Conservation (phyloP, 306 rosid species). For the Ochetophila trinervis region DNA sequence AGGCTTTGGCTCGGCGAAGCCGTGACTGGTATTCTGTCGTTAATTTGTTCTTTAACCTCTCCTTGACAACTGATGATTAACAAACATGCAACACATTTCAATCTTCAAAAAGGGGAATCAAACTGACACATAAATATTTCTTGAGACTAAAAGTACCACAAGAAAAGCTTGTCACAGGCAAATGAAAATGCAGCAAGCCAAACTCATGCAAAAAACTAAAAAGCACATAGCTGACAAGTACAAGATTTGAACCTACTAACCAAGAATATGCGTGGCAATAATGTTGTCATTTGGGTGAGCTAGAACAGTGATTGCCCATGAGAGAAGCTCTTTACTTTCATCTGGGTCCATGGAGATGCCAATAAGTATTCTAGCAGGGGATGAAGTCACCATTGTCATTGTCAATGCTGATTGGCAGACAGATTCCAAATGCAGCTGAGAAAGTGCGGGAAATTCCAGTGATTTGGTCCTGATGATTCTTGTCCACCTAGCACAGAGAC, state of each 20-base stretch:
- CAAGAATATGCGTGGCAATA: conserved; percentile 79
- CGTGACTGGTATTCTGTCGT: conserved; percentile 43
- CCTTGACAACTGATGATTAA: conserved; percentile 40
- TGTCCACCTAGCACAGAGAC: conserved; percentile 22
- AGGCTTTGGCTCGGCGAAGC: conserved; percentile 80
- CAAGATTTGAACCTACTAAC: conserved; percentile 40
- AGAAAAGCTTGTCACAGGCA: background rate
- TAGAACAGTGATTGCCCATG: conserved; percentile 67
- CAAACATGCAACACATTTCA: background rate
- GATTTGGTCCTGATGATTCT: conserved; percentile 30
- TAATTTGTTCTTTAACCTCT: conserved; percentile 42
- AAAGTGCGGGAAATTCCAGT: conserved; percentile 10
- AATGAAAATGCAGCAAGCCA: no score
- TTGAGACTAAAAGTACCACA: background rate
- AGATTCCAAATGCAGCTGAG: background rate
- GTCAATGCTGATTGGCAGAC: conserved; percentile 3
- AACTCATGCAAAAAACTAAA: background rate
- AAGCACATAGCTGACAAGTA: background rate
- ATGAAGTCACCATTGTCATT: conserved; percentile 38
- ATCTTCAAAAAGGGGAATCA: background rate
- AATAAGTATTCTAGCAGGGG: conserved; percentile 60
- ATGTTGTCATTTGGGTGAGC: conserved; percentile 76
- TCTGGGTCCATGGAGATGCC: conserved; percentile 64
- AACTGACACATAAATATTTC: background rate
- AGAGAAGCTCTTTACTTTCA: conserved; percentile 70